These are phyloP conservation scores for Coemansia sp. DNA, from an alignment of 192 early-diverging fungal genomes.

Conservation along the genomic window DNA sequence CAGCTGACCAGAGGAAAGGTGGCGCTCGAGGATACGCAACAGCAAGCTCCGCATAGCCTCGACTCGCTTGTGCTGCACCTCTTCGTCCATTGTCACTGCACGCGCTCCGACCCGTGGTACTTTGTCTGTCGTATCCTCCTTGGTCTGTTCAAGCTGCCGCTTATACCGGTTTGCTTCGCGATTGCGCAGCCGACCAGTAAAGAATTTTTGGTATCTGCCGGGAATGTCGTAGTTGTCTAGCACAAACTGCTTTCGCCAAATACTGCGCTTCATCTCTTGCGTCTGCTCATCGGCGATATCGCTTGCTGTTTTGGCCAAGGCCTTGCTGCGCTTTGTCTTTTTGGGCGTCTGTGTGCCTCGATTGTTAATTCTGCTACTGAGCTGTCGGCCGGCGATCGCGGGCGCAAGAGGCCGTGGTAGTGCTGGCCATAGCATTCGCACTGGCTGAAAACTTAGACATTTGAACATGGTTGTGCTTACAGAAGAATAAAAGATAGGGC, in stretches of 20 bases:
- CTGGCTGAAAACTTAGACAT: neutral
- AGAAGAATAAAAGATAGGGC: neutral
- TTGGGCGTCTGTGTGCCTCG: neutral
- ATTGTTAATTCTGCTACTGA: neutral
- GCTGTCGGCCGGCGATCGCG: neutral
- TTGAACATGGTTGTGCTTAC: neutral
- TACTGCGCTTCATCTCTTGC: conserved; percentile 27
- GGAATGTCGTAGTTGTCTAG: conserved; percentile 49
- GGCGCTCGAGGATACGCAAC: conserved; percentile 46
- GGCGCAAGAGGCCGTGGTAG: neutral
- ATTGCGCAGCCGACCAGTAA: conserved; percentile 53
- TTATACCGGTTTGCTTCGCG: conserved; percentile 38
- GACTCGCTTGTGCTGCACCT: conserved; percentile 27
- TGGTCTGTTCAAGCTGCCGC: conserved; percentile 18
- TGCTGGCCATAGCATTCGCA: neutral
- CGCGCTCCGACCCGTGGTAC: conserved; percentile 31
- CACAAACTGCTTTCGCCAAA: conserved; percentile 47
- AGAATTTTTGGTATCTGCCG: conserved; percentile 49
- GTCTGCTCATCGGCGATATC: conserved; percentile 2
- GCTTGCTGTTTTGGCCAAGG: neutral
- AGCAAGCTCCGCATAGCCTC: conserved; percentile 36
- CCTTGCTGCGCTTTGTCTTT: neutral
- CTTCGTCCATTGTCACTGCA: conserved; percentile 28
- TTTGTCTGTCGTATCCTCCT: conserved; percentile 10
- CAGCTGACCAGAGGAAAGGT: conserved; percentile 31